Conservation (phyloP, 2,329 filamentous ascomycete species). For the Arachnopeziza araneosa region DNA sequence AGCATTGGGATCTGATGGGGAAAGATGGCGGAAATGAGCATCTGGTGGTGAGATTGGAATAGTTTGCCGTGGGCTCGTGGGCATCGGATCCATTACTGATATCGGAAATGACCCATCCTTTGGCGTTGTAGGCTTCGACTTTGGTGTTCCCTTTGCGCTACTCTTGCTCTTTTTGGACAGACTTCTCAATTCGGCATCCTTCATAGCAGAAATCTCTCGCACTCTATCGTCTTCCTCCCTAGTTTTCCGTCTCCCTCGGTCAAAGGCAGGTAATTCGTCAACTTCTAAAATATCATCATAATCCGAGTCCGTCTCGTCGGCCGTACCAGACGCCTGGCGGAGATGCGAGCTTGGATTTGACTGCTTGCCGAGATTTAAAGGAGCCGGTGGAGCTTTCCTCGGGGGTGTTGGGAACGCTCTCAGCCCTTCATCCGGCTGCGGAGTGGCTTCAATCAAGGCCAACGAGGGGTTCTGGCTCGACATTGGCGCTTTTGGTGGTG, state of each 20-base stretch:
- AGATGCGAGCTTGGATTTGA: constrained; percentile 37
- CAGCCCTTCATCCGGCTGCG: constrained; percentile 41
- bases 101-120: constrained; percentile 33
- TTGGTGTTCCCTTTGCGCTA: constrained; percentile 50
- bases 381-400: constrained; percentile 80
- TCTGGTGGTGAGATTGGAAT: constrained; percentile 29
- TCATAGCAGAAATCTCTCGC: constrained; percentile 61
- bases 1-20: constrained; percentile 32
- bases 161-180: constrained; percentile 56
- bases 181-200: constrained; percentile 66
- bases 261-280: constrained; percentile 51
- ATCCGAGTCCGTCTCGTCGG: constrained; percentile 69
- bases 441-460: constrained; percentile 37
- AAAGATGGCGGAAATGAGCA: constrained; percentile 29
- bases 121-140: constrained; percentile 35
- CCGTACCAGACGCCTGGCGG: constrained; percentile 39
- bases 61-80: constrained; percentile 35
- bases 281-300: constrained; percentile 75
- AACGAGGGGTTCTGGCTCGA: constrained; percentile 25
- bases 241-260: constrained; percentile 74
- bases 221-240: constrained; percentile 81
- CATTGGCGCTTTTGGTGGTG: constrained; percentile 24
- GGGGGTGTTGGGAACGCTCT: constrained; percentile 52
- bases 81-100: constrained; percentile 28
- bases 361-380: constrained; percentile 61